Evolutionary conservation across 768 basidiomycete species (phyloP).

Genomic region (Cyathus striatus): DNA sequence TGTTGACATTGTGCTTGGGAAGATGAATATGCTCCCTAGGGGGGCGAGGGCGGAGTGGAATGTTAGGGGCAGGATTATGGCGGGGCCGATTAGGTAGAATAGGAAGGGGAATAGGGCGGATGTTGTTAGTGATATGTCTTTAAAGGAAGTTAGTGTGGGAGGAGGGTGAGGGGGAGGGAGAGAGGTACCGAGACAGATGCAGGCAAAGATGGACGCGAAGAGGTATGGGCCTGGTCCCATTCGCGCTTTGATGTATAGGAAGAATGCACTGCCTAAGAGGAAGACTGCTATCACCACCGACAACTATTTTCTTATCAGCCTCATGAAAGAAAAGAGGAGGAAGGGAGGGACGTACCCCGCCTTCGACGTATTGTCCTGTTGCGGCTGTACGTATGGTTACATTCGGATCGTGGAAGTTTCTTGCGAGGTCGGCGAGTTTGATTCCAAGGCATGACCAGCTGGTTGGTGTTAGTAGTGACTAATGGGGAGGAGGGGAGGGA

Average conservation of each 20-base stretch:
- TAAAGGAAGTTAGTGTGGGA: background rate
- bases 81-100: constrained; percentile 49
- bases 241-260: constrained; percentile 56
- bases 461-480: background rate
- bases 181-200: constrained; percentile 50
- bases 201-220: constrained; percentile 51
- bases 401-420: constrained; percentile 33
- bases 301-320: constrained; percentile 29
- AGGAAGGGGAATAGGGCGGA: constrained; percentile 62
- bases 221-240: constrained; percentile 61
- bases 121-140: constrained; percentile 57
- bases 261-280: constrained; percentile 53
- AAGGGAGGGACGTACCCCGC: constrained; percentile 19
- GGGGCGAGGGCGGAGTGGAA: constrained; percentile 58
- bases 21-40: constrained; percentile 45
- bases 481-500: background rate
- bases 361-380: constrained; percentile 55
- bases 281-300: constrained; percentile 57
- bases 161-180: background rate
- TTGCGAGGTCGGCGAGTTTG: constrained; percentile 52
- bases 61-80: constrained; percentile 50
- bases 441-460: constrained; percentile 70
- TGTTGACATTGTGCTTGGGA: constrained; percentile 60
- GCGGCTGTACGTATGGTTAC: constrained; percentile 34
- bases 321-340: background rate